phyloP scores from a whole-genome alignment of 1,139 yeast genomes.

The Candida labiduridarum region DNA sequence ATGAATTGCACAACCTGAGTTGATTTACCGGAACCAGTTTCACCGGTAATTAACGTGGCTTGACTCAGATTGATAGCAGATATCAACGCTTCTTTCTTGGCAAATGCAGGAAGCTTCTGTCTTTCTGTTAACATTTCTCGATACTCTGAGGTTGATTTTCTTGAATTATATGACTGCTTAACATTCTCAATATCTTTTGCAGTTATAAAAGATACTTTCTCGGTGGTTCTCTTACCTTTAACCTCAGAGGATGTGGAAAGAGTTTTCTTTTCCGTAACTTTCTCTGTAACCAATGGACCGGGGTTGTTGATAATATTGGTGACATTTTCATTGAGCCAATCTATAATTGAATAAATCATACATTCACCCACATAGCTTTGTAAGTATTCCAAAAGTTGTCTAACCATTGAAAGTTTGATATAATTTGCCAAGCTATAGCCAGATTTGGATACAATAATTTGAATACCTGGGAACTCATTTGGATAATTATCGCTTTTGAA shows the following conservation, averaged over 20 bases:
- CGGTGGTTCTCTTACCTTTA: background rate
- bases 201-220: constrained; percentile 1
- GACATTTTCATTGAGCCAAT: constrained; percentile 74
- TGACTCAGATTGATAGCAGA: constrained; percentile 57
- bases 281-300: constrained; percentile 53
- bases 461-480: constrained; percentile 60
- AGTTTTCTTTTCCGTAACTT: background rate
- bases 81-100: constrained; percentile 57
- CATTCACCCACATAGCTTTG: constrained; percentile 65
- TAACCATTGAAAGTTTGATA: constrained; percentile 65
- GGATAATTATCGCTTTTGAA: constrained; percentile 62
- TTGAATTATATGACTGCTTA: constrained; percentile 23
- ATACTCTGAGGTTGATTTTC: constrained; percentile 16
- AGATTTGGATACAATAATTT: constrained; percentile 49
- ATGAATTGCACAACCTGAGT: constrained; percentile 92
- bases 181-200: constrained; percentile 20
- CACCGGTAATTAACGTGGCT: constrained; percentile 86
- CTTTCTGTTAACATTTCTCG: constrained; percentile 34
- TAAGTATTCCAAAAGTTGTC: constrained; percentile 47
- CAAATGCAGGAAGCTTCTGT: constrained; percentile 80
- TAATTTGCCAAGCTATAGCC: constrained; percentile 67
- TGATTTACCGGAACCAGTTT: constrained; percentile 95
- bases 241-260: background rate
- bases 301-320: constrained; percentile 65
- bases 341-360: constrained; percentile 63